Evolutionary conservation across 2,329 filamentous ascomycete genomes (phyloP), one percentile per base, ranked within the genome.

Genomic region (Macrophomina pseudophaseolina): DNA sequence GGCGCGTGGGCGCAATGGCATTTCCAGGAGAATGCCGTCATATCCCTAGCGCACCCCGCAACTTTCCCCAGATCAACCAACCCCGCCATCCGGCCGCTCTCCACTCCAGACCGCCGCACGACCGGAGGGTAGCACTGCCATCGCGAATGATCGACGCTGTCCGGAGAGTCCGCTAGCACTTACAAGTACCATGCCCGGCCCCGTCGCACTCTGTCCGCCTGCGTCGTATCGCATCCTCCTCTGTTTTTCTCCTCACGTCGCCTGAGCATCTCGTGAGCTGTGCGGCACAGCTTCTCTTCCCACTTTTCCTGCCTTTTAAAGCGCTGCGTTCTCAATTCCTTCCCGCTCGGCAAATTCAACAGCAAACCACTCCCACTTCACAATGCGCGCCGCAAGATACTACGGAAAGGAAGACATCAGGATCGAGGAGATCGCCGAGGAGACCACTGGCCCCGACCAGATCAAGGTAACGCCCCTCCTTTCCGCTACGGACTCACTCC

Each of bases 331-430:
- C 35, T 38, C 35, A 12, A 3, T 38, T 38, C 11, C 14, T n/a
- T 56, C 28, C 35, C n/a, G 38, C 28, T 11, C 28, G 33, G 23
- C 14, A 38, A 33, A 59, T 44, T 59, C 38, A 33, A 44, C 3
- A n/a, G 28, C 30, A 32, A 3, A 44, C 23, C 23, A 23, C 3
- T 16, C 40, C 2, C 4, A n/a, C 40, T 32, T 23, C 54, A 33
- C 40, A 35, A 49, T 87, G 85, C 80, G 80, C 69, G 85, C 86
- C 54, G 82, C 83, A 30, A 78, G 84, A 70, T 88, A 84, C 70
- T 83, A 87, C 71, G 85, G 85, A 16, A 83, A 82, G 67, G 81
- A 83, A 69, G 85, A 88, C 71, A 82, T 88, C 65, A 79, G 84
- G 48, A 80, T 87, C 69, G 84, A 87, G 69, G 73, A 84, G 68